phyloP scores from a whole-genome alignment of 2,329 filamentous ascomycete genomes.

The Fragosphaeria purpurea region DNA sequence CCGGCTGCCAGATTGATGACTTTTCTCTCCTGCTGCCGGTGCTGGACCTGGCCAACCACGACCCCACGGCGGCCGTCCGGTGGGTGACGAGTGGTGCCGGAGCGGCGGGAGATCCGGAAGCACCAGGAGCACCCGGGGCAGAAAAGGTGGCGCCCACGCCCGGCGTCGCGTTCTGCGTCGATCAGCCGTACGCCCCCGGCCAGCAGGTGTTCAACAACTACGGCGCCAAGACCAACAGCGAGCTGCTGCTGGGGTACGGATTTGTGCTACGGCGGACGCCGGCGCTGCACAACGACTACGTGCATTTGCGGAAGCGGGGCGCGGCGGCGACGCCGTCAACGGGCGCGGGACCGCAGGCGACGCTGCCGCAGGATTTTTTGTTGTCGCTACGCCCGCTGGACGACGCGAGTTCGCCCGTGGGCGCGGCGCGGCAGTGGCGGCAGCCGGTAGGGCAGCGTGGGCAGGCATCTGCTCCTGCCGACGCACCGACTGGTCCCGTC shows the following conservation, averaged over 20 bases:
- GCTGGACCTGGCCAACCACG: slow-evolving; percentile 64
- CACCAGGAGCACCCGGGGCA: no score
- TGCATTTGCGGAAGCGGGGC: slow-evolving; percentile 42
- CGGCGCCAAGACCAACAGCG: slow-evolving; percentile 62
- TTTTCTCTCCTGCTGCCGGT: slow-evolving; percentile 62
- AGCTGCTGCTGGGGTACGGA: slow-evolving; percentile 55
- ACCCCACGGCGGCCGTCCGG: slow-evolving; percentile 45
- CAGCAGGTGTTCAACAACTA: slow-evolving; percentile 62
- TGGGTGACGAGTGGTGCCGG: slow-evolving; percentile 40
- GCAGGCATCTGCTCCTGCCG: slow-evolving; percentile 14
- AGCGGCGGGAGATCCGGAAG: no score
- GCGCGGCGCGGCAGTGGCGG: slow-evolving; percentile 26
- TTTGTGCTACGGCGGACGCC: slow-evolving; percentile 43
- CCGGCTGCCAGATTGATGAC: slow-evolving; percentile 39
- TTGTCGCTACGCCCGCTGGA: slow-evolving; percentile 41
- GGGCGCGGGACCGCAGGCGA: slow-evolving; percentile 2
- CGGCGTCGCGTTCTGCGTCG: slow-evolving; percentile 30
- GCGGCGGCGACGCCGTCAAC: slow-evolving; percentile 9
- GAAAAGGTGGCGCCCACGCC: slow-evolving; percentile 14
- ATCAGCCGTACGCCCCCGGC: slow-evolving; percentile 36
- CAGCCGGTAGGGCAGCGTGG: background rate
- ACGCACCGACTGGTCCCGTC: background rate
- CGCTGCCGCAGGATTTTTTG: slow-evolving; percentile 31
- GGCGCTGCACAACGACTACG: slow-evolving; percentile 48
- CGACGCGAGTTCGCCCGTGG: slow-evolving; percentile 38